Percentiles rank a stretch among this genome's conserved stretches.
These are phyloP conservation scores for Psilocybe mexicana DNA, from an alignment of 1,284 basidiomycete species.

Conservation along the genomic window DNA sequence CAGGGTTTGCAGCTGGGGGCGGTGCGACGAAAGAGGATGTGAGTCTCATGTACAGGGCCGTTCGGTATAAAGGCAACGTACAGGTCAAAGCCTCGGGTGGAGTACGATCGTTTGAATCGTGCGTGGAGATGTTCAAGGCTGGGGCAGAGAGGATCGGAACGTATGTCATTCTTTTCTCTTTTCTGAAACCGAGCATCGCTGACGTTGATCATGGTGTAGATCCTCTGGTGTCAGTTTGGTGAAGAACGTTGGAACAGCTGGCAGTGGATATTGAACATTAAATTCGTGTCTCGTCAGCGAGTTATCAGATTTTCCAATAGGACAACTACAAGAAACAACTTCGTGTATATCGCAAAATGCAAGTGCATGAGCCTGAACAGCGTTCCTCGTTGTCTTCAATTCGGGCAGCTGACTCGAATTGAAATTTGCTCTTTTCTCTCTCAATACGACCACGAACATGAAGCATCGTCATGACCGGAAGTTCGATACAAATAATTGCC, in stretches of 20 bases:
- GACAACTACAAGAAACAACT: not conserved
- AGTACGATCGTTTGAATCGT: constrained; percentile 45
- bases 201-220: constrained; percentile 14
- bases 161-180: constrained; percentile 30
- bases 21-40: constrained; percentile 44
- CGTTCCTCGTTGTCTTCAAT: not conserved
- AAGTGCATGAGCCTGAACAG: no score
- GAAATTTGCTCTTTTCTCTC: no score
- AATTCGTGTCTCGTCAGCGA: no score
- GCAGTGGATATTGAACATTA: constrained; percentile 11
- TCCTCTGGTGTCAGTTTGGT: constrained; percentile 35
- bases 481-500: no score
- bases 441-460: no score
- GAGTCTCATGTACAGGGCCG: constrained; percentile 39
- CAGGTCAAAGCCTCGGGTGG: constrained; percentile 53
- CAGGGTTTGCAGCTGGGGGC: constrained; percentile 45
- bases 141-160: constrained; percentile 52
- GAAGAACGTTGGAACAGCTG: constrained; percentile 20
- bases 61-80: constrained; percentile 40
- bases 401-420: no score
- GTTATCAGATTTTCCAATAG: no score
- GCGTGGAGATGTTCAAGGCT: constrained; percentile 45
- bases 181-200: not conserved
- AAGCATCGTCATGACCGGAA: no score
- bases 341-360: not conserved